Conservation (phyloP, 139 green algal genomes). For the Chlorella sp. region DNA sequence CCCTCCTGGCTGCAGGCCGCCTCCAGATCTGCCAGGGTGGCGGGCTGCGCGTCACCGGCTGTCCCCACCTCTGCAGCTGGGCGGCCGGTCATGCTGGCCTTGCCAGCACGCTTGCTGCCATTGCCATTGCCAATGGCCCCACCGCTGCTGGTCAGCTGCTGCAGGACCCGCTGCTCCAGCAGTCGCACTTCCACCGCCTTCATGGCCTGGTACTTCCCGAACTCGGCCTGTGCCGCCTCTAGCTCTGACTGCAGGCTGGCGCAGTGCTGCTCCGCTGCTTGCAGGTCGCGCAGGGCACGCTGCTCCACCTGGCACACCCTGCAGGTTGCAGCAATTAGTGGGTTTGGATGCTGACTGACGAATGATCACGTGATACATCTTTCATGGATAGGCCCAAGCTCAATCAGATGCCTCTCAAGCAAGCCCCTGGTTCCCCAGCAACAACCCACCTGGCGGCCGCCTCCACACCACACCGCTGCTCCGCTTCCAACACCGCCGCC, state of each 20-base stretch:
- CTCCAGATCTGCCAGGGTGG: neutral
- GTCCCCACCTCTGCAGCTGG: no score
- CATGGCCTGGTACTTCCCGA: conserved; percentile 27
- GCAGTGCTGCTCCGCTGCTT: conserved; percentile 3
- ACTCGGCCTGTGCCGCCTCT: neutral
- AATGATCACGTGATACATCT: no score
- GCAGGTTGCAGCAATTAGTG: neutral
- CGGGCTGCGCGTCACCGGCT: neutral
- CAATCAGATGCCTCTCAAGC: neutral
- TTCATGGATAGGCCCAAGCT: neutral
- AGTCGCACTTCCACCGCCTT: conserved; percentile 35
- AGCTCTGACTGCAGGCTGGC: neutral
- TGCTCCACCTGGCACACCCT: conserved; percentile 19
- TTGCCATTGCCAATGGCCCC: neutral
- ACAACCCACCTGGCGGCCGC: neutral
- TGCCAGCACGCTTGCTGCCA: neutral
- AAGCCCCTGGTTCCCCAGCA: neutral
- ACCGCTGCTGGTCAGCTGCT: neutral
- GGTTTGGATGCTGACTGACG: no score
- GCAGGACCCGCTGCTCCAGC: conserved; percentile 39
- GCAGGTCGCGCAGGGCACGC: neutral
- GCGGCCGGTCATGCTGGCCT: no score
- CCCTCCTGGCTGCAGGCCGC: conserved; percentile 35
- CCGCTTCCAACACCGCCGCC: neutral
- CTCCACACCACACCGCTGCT: conserved; percentile 12